Percentiles rank a stretch among this genome's conserved stretches.
These are phyloP conservation scores for Sporisorium sorghi DNA, from an alignment of 1,284 basidiomycete species.

Conservation along the genomic window DNA sequence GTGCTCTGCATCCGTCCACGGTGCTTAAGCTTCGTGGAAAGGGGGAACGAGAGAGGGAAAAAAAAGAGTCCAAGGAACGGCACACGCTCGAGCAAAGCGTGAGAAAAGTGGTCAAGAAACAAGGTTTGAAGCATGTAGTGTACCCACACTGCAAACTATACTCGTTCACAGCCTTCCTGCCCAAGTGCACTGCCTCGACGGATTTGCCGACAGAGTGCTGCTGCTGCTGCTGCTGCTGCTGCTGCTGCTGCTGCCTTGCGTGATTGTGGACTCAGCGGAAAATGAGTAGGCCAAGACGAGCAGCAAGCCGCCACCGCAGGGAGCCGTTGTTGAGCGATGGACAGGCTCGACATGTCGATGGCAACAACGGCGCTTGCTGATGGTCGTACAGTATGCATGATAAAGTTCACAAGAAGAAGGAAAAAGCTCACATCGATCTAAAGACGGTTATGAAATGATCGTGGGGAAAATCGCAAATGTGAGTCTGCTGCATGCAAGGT, in stretches of 20 bases:
- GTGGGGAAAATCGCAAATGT: not conserved
- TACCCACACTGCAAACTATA: conserved; percentile 19
- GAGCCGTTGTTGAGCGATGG: not conserved
- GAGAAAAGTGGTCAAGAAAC: conserved; percentile 27
- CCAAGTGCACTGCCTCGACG: not conserved
- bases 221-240: no score
- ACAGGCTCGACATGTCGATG: not conserved
- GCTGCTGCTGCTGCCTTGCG: not conserved
- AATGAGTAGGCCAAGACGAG: not conserved
- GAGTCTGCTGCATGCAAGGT: not conserved
- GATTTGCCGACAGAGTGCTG: not conserved
- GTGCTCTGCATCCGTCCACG: not conserved
- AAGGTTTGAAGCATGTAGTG: conserved; percentile 24
- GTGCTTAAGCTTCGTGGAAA: conserved; percentile 6
- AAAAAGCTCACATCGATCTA: not conserved
- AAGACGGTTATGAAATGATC: conserved; percentile 2
- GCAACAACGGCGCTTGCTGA: not conserved
- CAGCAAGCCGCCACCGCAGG: not conserved
- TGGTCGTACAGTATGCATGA: not conserved
- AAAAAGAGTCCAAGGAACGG: conserved; percentile 2
- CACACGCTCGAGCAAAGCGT: conserved; percentile 10
- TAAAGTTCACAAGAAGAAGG: not conserved
- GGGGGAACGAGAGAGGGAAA: not conserved
- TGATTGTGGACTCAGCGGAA: not conserved
- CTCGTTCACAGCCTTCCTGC: not conserved